Conservation (phyloP, 1,139 yeast genomes). For the Eremothecium sinecaudum region DNA sequence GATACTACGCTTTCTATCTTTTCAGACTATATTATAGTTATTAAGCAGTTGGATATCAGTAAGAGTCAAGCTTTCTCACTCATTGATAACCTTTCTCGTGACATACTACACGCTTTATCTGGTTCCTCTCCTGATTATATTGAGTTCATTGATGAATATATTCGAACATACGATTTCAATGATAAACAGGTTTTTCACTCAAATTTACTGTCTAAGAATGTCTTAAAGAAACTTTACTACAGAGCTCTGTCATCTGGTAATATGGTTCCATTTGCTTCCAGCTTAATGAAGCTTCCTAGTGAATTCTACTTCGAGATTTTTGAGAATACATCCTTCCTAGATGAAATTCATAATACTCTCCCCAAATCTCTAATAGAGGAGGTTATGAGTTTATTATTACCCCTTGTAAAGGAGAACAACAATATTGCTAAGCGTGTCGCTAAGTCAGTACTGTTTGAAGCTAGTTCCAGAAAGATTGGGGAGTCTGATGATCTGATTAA, state of each 20-base stretch:
- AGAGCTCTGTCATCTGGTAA: conserved; percentile 14
- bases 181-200: conserved; percentile 24
- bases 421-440: conserved; percentile 16
- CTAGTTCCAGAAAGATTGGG: conserved; percentile 9
- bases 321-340: conserved; percentile 19
- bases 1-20: conserved; percentile 21
- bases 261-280: conserved; percentile 12
- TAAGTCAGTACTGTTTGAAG: conserved; percentile 11
- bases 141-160: conserved; percentile 26
- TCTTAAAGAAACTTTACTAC: conserved; percentile 28
- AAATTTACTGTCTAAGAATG: conserved; percentile 30
- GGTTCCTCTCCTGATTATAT: conserved; percentile 26
- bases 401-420: conserved; percentile 11
- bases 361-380: conserved; percentile 9
- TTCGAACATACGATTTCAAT: conserved; percentile 24
- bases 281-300: conserved; percentile 1
- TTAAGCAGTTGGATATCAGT: conserved; percentile 17
- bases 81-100: conserved; percentile 18
- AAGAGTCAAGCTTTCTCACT: conserved; percentile 14
- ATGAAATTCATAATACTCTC: conserved; percentile 4
- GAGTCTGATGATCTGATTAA: conserved; percentile 8
- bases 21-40: conserved; percentile 24
- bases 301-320: conserved; percentile 13
- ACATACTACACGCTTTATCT: conserved; percentile 12
- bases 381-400: conserved; percentile 11